phyloP scores from a whole-genome alignment of 371 early-diverging fungal genomes.

The Conidiobolus incongruus region DNA sequence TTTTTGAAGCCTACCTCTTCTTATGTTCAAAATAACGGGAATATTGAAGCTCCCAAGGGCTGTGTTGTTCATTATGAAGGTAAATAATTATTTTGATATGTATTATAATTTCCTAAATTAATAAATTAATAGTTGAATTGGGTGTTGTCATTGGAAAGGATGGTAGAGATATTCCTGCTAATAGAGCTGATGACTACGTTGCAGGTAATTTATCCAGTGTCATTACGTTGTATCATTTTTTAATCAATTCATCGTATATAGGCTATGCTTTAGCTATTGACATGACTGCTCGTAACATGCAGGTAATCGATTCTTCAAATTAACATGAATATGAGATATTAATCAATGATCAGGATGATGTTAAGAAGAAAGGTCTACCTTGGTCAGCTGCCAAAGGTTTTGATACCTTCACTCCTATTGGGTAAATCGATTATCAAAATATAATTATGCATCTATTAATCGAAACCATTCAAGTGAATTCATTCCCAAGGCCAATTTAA shows the following conservation, averaged over 20 bases:
- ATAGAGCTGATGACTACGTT: slow-evolving; percentile 37
- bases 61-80: slow-evolving; percentile 79
- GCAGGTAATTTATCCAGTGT: no score
- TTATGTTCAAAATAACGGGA: slow-evolving; percentile 38
- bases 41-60: slow-evolving; percentile 58
- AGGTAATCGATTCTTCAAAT: no score
- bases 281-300: slow-evolving; percentile 76
- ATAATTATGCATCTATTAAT: no score
- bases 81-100: no score
- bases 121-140: no score
- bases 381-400: slow-evolving; percentile 90
- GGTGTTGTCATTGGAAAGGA: slow-evolving; percentile 77
- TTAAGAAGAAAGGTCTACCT: slow-evolving; percentile 63
- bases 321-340: no score
- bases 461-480: no score
- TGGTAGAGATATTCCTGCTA: slow-evolving; percentile 45
- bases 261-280: slow-evolving; percentile 85
- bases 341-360: no score
- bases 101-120: no score
- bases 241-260: no score
- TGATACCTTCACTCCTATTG: slow-evolving; percentile 84
- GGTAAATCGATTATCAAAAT: no score
- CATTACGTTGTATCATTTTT: no score
- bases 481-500: slow-evolving; percentile 42
- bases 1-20: slow-evolving; percentile 89